Percentiles rank a stretch among this genome's conserved stretches.
phyloP scores from a whole-genome alignment of 352 stramenopile species.

The Phytopythium aichiense region DNA sequence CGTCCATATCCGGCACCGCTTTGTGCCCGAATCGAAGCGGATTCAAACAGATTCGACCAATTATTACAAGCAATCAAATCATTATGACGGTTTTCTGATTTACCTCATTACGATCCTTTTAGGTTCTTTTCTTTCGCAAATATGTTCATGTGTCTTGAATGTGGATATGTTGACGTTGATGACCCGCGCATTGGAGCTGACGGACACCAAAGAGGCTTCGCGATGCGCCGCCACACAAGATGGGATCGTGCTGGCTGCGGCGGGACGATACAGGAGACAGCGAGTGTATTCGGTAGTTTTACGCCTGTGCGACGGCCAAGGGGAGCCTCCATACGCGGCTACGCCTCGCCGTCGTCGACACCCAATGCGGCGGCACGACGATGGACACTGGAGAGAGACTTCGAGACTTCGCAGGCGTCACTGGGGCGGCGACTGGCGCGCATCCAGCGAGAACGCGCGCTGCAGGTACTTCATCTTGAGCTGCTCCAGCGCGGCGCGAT shows the following conservation, averaged over 20 bases:
- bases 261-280: neutral
- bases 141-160: too few relatives aligned
- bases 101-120: too few relatives aligned
- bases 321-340: neutral
- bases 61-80: neutral
- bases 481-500: slow-evolving; percentile 10
- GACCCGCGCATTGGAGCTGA: too few relatives aligned
- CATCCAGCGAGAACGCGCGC: slow-evolving; percentile 9
- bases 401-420: neutral
- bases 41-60: neutral
- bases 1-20: neutral
- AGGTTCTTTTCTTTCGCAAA: too few relatives aligned
- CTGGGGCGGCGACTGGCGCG: neutral
- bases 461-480: slow-evolving; percentile 15
- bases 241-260: neutral
- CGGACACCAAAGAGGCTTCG: too few relatives aligned
- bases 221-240: too few relatives aligned
- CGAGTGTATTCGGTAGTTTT: slow-evolving; percentile 1
- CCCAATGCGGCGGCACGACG: neutral
- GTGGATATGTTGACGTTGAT: too few relatives aligned
- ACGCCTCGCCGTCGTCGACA: neutral
- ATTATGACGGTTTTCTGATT: too few relatives aligned
- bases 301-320: neutral
- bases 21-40: too few relatives aligned
- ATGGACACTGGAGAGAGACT: neutral